Base-by-base conservation (phyloP, 208 protist genomes). In the Trypanosoma cruzi region DNA sequence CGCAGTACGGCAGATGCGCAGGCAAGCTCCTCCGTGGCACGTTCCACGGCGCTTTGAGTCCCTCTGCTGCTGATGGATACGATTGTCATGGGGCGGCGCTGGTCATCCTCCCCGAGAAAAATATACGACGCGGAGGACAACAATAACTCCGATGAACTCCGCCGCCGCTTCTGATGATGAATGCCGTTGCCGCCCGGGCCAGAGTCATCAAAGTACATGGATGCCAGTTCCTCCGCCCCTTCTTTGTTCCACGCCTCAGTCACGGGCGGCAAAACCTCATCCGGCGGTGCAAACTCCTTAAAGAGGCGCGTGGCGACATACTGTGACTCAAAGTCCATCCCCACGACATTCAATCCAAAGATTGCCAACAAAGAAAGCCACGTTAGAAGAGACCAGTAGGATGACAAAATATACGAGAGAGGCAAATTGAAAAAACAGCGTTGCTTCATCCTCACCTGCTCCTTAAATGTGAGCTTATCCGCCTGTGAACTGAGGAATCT, bases 311-410 rank as follows among this genome's bases (percentile, higher is more conserved):
- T 91, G n/a, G 88, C 90, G 18, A 94, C 86, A 28, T 94, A 85
- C 62, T 91, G 85, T 20, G 88, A 92, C 69, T 93, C 90, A 67
- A 86, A 90, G 64, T 96, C 90, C 50, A 96, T 69, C 16, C 88
- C 90, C 28, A 92, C 76, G 24, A 96, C 74, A 70, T 91, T 92
- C 24, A 94, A 76, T 60, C 79, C 64, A 40, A 92, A 56, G 57
- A 96, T 81, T 49, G 77, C 73, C 22, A 84, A 59, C 6, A 96
- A 62, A 5, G 74, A 52, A 16, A 86, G 55, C 78, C 79, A 96
- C 60, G 90, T 92, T 29, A 96, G 75, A 31, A 96, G 73, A 14
- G 88, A 91, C 90, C 88, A 96, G 74, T 94, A 96, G 1, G 88
- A 96, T 5, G 91, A 96, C 49, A 94, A 57, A 24, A 96, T 84